Conservation (phyloP, 768 basidiomycete species). For the Tylopilus sp. region DNA sequence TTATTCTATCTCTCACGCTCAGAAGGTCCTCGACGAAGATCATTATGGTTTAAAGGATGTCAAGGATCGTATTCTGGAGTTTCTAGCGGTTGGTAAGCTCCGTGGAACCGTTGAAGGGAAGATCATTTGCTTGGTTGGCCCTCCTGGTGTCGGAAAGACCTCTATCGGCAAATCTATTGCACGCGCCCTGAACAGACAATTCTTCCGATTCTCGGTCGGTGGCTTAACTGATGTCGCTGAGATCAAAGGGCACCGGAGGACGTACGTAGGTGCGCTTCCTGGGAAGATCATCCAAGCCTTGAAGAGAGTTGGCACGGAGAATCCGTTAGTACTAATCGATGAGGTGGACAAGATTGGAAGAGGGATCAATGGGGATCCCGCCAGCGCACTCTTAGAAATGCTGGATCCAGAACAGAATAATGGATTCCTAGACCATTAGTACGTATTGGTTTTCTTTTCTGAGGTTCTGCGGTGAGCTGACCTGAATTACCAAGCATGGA, state of each 20-base stretch:
- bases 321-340: conserved; percentile 90
- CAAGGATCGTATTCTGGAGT: conserved; percentile 92
- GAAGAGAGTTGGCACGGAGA: conserved; percentile 90
- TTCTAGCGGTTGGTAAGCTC: conserved; percentile 92
- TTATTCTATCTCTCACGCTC: conserved; percentile 81
- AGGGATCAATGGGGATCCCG: conserved; percentile 89
- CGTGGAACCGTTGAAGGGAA: conserved; percentile 95
- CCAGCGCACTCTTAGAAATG: conserved; percentile 90
- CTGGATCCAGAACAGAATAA: conserved; percentile 94
- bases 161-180: conserved; percentile 95
- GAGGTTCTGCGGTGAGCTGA: conserved; percentile 1
- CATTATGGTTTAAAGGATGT: conserved; percentile 92
- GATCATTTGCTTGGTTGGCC: conserved; percentile 94
- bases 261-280: conserved; percentile 93
- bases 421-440: conserved; percentile 95
- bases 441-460: conserved; percentile 30
- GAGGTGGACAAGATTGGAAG: conserved; percentile 95
- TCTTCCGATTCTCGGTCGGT: conserved; percentile 96
- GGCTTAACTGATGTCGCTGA: conserved; percentile 97
- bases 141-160: conserved; percentile 97
- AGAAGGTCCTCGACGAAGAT: conserved; percentile 85
- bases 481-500: conserved; percentile 70
- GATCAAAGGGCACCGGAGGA: conserved; percentile 96
- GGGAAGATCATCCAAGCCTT: conserved; percentile 95
- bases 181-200: conserved; percentile 83